A percentile compares a stretch with the other conserved stretches of the same genome.
Conservation (phyloP, 148 eudicot species). For the Rhododendron henanense region DNA sequence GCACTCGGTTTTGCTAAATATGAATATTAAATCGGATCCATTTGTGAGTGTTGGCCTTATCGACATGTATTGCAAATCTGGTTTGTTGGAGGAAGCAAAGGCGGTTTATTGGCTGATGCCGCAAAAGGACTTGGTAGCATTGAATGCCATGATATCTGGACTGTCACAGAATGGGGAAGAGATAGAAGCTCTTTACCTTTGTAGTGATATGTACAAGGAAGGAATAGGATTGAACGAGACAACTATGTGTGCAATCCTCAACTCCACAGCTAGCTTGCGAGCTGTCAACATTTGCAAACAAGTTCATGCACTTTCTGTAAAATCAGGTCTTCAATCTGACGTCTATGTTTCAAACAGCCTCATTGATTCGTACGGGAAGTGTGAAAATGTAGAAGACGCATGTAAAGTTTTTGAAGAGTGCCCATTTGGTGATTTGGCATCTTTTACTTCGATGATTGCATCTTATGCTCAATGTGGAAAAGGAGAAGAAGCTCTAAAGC, state of each 20-base stretch:
- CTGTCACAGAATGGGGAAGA: slow-evolving; percentile 25
- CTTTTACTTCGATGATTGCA: slow-evolving; percentile 54
- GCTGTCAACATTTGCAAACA: slow-evolving; percentile 32
- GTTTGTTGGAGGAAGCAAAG: slow-evolving; percentile 48
- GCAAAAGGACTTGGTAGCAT: slow-evolving; percentile 12
- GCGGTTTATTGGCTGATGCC: slow-evolving; percentile 31
- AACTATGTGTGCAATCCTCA: slow-evolving; percentile 51
- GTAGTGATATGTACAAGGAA: slow-evolving; percentile 35
- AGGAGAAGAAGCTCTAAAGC: slow-evolving; percentile 52
- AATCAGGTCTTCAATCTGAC: slow-evolving; percentile 41
- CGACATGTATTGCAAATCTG: slow-evolving; percentile 72
- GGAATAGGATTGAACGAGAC: slow-evolving; percentile 51
- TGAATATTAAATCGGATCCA: slow-evolving; percentile 42
- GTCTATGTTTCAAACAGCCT: slow-evolving; percentile 45
- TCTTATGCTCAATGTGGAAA: slow-evolving; percentile 51
- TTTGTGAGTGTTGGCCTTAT: slow-evolving; percentile 58
- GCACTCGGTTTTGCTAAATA: slow-evolving; percentile 57
- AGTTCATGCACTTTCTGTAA: slow-evolving; percentile 53
- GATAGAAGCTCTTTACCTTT: slow-evolving; percentile 40
- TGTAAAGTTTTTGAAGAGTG: slow-evolving; percentile 22
- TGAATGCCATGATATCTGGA: slow-evolving; percentile 14
- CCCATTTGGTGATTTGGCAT: slow-evolving; percentile 29
- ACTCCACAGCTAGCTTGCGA: slow-evolving; percentile 47
- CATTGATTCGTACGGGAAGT: slow-evolving; percentile 24
- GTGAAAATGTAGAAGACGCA: slow-evolving; percentile 31